These are phyloP conservation scores for Fusarium keratoplasticum DNA, from an alignment of 2,329 filamentous ascomycete species.

Conservation along the genomic window DNA sequence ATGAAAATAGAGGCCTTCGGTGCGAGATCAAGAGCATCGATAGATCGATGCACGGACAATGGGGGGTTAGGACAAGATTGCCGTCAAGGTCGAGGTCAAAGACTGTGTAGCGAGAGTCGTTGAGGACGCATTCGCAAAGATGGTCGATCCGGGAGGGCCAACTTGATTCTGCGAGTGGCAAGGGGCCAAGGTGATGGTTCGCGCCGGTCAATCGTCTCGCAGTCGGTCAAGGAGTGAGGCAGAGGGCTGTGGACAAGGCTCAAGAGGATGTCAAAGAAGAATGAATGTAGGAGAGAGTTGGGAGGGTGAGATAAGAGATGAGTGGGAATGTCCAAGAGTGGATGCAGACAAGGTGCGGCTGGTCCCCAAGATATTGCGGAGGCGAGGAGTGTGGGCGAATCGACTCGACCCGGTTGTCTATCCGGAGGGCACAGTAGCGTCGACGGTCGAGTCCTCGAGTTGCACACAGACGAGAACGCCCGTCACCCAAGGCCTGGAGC, in stretches of 20 bases:
- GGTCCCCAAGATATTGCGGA: conserved; percentile 47
- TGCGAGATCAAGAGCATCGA: conserved; percentile 15
- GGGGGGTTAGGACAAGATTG: not conserved
- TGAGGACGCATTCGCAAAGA: conserved; percentile 10
- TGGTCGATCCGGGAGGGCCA: not conserved
- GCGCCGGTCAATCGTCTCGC: conserved; percentile 2
- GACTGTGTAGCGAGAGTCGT: conserved; percentile 1
- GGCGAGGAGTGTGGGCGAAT: conserved; percentile 44
- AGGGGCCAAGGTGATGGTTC: not conserved
- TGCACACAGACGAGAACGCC: conserved; percentile 33
- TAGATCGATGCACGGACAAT: conserved; percentile 2
- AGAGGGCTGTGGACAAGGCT: conserved; percentile 2
- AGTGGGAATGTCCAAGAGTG: conserved; percentile 35
- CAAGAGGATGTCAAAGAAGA: conserved; percentile 13
- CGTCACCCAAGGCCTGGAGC: conserved; percentile 34
- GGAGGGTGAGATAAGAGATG: conserved; percentile 35
- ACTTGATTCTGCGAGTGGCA: conserved; percentile 1
- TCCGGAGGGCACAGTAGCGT: conserved; percentile 36
- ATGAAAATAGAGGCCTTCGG: conserved; percentile 36
- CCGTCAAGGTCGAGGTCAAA: conserved; percentile 8
- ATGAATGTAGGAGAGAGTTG: conserved; percentile 26
- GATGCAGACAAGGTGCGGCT: conserved; percentile 42
- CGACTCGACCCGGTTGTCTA: conserved; percentile 35
- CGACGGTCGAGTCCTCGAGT: conserved; percentile 34
- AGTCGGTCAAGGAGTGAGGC: conserved; percentile 14